phyloP scores from a whole-genome alignment of 2,329 filamentous ascomycete genomes.

The Aspergillus unguis region DNA sequence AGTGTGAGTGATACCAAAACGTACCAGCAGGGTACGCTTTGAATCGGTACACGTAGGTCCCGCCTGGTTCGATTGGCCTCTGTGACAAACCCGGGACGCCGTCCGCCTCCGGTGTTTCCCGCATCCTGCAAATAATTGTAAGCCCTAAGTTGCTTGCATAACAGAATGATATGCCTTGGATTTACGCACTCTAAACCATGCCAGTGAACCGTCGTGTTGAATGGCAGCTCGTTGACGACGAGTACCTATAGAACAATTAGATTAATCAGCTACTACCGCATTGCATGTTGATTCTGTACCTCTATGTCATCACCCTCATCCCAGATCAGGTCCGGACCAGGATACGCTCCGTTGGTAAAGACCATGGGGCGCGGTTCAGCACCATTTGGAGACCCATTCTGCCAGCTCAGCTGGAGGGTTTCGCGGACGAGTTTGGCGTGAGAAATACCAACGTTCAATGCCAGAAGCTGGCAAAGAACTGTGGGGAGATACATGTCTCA shows the following conservation, averaged over 20 bases:
- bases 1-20: conserved; percentile 58
- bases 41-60: conserved; percentile 52
- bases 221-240: conserved; percentile 32
- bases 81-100: conserved; percentile 58
- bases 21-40: conserved; percentile 54
- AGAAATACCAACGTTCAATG: neutral
- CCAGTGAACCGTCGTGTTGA: conserved; percentile 32
- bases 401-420: conserved; percentile 31
- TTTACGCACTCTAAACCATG: conserved; percentile 38
- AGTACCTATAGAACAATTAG: conserved; percentile 19
- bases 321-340: conserved; percentile 28
- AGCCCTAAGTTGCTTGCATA: no score
- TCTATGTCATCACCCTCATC: conserved; percentile 30
- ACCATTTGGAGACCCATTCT: conserved; percentile 32
- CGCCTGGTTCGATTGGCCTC: conserved; percentile 49
- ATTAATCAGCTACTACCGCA: neutral
- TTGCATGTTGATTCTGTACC: conserved; percentile 12
- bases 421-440: conserved; percentile 1
- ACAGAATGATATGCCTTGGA: no score
- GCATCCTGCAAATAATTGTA: conserved; percentile 33
- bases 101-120: conserved; percentile 56
- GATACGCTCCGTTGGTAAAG: conserved; percentile 33
- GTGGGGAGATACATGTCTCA: neutral
- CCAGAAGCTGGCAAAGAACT: neutral
- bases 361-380: conserved; percentile 32